Base-by-base conservation (phyloP, 192 early-diverging fungal genomes). In the Coemansia sp. region DNA sequence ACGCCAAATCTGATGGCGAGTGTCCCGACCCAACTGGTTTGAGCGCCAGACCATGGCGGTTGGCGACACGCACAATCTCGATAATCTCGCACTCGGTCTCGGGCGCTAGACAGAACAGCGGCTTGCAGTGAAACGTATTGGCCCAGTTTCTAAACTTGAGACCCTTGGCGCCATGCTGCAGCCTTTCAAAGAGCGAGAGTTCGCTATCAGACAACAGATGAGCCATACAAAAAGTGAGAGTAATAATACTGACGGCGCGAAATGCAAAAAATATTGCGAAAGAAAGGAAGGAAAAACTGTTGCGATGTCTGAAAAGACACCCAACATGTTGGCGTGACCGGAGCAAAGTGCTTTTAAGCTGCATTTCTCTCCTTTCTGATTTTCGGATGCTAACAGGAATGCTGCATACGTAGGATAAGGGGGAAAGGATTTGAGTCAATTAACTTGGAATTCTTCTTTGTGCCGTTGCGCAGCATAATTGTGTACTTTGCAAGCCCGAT, bases 1-100 rank as follows among this genome's bases (percentile, higher is more conserved):
- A 90, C 0, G 89, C 88, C 12, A 92, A 41, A 59, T 92, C 91
- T 0, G 89, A 92, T 16, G 89, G 89, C 21, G 89, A 92, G 68
- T 92, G 89, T 0, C 88, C 89, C 21, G 87, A 82, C 1, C 91
- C 91, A 35, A 90, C 73, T 3, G 86, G 84, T 65, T 88, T 89
- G 65, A 92, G 76, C 12, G 45, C 39, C 37, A 88, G 79, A 2
- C 82, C 64, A 36, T 79, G 58, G 12, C 65, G 28, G 43, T 42
- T 11, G 18, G 79, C 76, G 0, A 73, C 65, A 35, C 57, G 67
- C 11, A 83, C 62, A 63, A 92, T 81, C 73, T 85, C 84, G 34
- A 85, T 59, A n/a, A 92, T 59, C 13, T 89, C 84, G 6, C 66
- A 66, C 56, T 92, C 91, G 31, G 77, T 86, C 8, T 70, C 58